Base-by-base conservation (phyloP, 2,329 filamentous ascomycete species). In the Didymellaceae sp. region DNA sequence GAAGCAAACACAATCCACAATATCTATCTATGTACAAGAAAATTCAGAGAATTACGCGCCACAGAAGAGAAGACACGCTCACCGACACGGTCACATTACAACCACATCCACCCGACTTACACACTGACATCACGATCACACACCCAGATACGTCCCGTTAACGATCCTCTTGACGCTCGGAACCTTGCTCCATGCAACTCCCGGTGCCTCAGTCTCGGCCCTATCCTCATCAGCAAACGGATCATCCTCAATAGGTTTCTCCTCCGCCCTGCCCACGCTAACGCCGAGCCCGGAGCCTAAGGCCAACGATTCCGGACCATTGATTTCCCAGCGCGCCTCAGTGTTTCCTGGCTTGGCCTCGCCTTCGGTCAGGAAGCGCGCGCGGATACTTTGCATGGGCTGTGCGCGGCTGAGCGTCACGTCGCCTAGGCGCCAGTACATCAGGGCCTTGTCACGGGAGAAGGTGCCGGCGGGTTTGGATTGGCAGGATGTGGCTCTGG, bases 401-500 rank as follows among this genome's bases (percentile, higher is more conserved):
- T 76, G 73, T 40, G 85, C 85, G 7, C 83, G 76, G 34, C 80
- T 78, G 1, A 86, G 73, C 0, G 85, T 88, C 13, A 97, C 78
- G 55, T 95, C 88, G 35, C 87, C 87, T 0, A 94, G 75, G 11
- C 87, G 85, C 90, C 90, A 95, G 78, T 89, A 91, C 10, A 94
- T 86, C 18, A 91, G 68, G 35, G 86, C 86, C 65, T 87, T 87
- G 34, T 93, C 89, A 63, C 87, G 88, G 17, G 88, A 78, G 66
- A 93, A 91, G 0, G 85, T 91, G n/a, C 90, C 90, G 0, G 83
- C 77, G 0, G 90, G 90, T 68, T 92, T 93, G 11, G 87, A 90
- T 72, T 91, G 88, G 47, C 86, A 90, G 13, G 82, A 81, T 4
- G 77, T 81, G 0, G 89, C 85, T 57, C 80, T 82, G 28, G 87